Evolutionary conservation across 768 basidiomycete species (phyloP), one percentile per base, ranked within the genome.

Genomic region (Amanita fuliginea): DNA sequence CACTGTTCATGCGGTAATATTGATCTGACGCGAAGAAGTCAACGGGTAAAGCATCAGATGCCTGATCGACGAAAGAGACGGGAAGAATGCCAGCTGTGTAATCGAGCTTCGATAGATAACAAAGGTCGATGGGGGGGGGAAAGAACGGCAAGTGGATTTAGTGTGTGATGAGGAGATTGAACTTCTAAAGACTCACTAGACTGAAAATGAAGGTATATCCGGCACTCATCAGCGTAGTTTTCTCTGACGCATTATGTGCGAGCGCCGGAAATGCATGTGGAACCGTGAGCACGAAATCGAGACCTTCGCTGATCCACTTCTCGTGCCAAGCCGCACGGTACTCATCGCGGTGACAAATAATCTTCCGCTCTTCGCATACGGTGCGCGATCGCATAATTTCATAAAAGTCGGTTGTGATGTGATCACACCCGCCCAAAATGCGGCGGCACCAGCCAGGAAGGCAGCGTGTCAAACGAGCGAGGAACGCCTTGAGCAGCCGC

Each of bases 191-290:
- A 39, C 46, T 39, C 39, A 82, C 83, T 57, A 86, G 54, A 52
- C 81, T 86, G 64, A 81, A 87, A 28, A 86, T 56, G 56, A 79
- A 77, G 0, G 81, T 78, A 58, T 82, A 83, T 6, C 75, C 76
- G 6, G 77, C 76, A 39, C 78, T 76, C 63, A 76, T 71, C 56
- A 78, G 67, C 13, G 74, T 73, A n/a, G 74, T 72, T 52, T 73
- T 72, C 55, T 64, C 68, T 55, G 72, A 75, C 3, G 70, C 71
- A 1, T 72, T 69, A 46, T 79, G 71, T 39, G 74, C 71, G 18
- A 81, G 62, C 0, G 82, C 83, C 2, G 83, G 79, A 37, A 78
- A 63, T n/a, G 78, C 69, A 55, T 78, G 74, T 10, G 78, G 79
- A 5, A 78, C 80, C 2, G 74, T 82, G 47, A 81, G 61, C 18